phyloP scores from a whole-genome alignment of 208 protist species.

The Willaertia magna region DNA sequence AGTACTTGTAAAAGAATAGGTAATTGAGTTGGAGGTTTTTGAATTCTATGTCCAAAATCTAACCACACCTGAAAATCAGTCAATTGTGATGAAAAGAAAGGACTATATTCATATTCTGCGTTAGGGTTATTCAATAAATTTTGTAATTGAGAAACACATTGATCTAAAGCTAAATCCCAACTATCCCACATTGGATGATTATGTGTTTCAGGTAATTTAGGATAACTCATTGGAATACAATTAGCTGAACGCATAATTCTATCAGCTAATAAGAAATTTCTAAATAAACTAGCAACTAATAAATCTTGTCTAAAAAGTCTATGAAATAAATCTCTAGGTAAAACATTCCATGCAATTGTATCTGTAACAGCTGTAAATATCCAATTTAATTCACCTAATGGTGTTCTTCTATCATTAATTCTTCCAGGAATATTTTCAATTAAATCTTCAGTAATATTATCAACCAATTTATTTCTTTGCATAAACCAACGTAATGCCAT shows the following conservation, averaged over 20 bases:
- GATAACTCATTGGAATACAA: slow-evolving; percentile 83
- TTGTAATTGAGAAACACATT: slow-evolving; percentile 72
- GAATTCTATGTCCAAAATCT: slow-evolving; percentile 59
- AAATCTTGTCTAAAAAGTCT: slow-evolving; percentile 76
- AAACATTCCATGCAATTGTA: slow-evolving; percentile 92
- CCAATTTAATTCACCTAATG: slow-evolving; percentile 92
- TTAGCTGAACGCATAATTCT: slow-evolving; percentile 79
- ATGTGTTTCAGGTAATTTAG: slow-evolving; percentile 71
- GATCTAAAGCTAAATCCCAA: slow-evolving; percentile 83
- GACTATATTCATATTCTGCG: slow-evolving; percentile 54
- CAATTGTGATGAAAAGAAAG: slow-evolving; percentile 93
- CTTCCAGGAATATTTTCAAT: slow-evolving; percentile 51
- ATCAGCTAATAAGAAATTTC: slow-evolving; percentile 94
- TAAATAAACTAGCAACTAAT: slow-evolving; percentile 79
- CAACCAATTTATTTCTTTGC: slow-evolving; percentile 45
- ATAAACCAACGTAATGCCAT: slow-evolving; percentile 88
- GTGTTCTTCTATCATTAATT: slow-evolving; percentile 63
- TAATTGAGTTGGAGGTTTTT: slow-evolving; percentile 81
- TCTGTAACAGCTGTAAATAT: slow-evolving; percentile 97
- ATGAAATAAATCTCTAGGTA: slow-evolving; percentile 54
- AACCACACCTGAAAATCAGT: slow-evolving; percentile 97
- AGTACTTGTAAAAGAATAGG: slow-evolving; percentile 91
- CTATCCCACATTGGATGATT: slow-evolving; percentile 86
- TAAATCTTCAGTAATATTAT: slow-evolving; percentile 38
- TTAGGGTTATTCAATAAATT: slow-evolving; percentile 41